Evolutionary conservation across 768 basidiomycete genomes (phyloP).

Genomic region (Mycena metata): DNA sequence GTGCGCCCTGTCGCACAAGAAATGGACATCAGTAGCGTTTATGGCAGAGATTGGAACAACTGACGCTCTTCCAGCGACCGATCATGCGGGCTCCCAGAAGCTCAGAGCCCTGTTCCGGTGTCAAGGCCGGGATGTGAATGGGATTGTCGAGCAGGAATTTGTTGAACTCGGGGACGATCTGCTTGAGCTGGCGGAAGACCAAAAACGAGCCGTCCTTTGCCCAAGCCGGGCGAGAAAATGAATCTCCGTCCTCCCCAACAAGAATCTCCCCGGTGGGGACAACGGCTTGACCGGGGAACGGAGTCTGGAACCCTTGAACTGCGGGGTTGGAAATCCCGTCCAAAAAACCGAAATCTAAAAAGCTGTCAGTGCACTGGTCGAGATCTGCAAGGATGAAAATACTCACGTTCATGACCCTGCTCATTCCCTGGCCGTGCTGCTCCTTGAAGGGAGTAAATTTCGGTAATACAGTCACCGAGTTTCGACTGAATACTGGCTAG

Average conservation of each 20-base stretch:
- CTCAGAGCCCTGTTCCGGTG: slow-evolving; percentile 40
- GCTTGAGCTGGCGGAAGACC: slow-evolving; percentile 51
- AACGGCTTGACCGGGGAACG: slow-evolving; percentile 32
- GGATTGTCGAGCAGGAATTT: slow-evolving; percentile 40
- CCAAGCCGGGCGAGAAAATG: slow-evolving; percentile 37
- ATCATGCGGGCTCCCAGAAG: slow-evolving; percentile 50
- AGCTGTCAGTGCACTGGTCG: slow-evolving; percentile 25
- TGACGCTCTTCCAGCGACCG: slow-evolving; percentile 50
- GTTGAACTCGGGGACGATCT: slow-evolving; percentile 50
- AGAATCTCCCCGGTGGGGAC: slow-evolving; percentile 36
- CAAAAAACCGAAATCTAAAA: slow-evolving; percentile 38
- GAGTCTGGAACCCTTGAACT: slow-evolving; percentile 32
- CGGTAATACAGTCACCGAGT: slow-evolving; percentile 30
- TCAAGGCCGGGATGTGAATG: slow-evolving; percentile 33
- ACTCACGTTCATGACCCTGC: slow-evolving; percentile 47
- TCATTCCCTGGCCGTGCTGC: slow-evolving; percentile 42
- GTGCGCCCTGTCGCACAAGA: slow-evolving; percentile 36
- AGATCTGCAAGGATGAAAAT: slow-evolving; percentile 14
- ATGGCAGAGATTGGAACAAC: neutral
- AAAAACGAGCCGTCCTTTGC: slow-evolving; percentile 50
- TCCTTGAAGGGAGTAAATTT: slow-evolving; percentile 35
- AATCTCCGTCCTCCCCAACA: slow-evolving; percentile 45
- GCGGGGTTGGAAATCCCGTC: slow-evolving; percentile 42
- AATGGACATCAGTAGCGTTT: slow-evolving; percentile 34
- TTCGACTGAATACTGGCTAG: slow-evolving; percentile 23